Percentiles rank a stretch among this genome's conserved stretches.
Conservation (phyloP, 352 stramenopile genomes). For the Phytophthora ramorum region DNA sequence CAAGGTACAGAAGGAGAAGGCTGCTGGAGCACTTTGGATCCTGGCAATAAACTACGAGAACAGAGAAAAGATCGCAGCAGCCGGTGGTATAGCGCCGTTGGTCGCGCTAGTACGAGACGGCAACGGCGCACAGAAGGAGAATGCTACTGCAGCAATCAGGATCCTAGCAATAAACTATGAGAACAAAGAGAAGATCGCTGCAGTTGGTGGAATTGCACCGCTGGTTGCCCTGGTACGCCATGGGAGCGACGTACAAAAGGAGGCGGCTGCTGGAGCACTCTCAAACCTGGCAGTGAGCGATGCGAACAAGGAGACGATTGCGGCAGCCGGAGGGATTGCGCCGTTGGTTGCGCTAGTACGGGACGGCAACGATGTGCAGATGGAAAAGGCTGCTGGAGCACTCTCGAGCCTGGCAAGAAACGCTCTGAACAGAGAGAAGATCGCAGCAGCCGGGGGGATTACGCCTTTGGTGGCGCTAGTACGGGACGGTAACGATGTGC, state of each 20-base stretch:
- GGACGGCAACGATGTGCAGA: background rate
- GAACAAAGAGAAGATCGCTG: background rate
- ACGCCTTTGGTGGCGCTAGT: no score
- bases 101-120: background rate
- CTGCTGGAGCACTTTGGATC: background rate
- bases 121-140: background rate
- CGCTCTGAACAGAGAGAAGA: no score
- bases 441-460: no score
- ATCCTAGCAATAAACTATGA: background rate
- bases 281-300: background rate
- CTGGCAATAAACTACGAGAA: background rate
- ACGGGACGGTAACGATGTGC: no score
- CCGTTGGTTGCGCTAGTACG: constrained; percentile 1
- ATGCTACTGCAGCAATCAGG: background rate
- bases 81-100: constrained; percentile 5
- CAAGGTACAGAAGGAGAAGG: background rate
- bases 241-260: background rate
- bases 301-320: constrained; percentile 1
- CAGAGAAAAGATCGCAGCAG: background rate
- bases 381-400: no score
- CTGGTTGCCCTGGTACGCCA: background rate
- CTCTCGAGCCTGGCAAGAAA: no score
- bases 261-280: background rate
- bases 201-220: constrained; percentile 5
- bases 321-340: background rate